Conservation (phyloP, 1,139 yeast genomes). For the Scheffersomyces lignicola region DNA sequence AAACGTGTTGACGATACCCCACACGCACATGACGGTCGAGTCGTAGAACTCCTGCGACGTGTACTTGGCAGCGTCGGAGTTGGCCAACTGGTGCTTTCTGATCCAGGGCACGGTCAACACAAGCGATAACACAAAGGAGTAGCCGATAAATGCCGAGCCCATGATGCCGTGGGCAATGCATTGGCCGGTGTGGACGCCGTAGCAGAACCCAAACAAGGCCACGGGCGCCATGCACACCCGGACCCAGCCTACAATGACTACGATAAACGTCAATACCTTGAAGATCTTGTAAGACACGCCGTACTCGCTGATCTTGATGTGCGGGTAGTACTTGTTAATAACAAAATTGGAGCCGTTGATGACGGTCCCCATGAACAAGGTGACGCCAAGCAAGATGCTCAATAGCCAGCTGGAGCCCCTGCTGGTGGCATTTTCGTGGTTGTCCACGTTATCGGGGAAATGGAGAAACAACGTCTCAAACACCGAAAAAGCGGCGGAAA, state of each 20-base stretch:
- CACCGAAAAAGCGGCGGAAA: slow-evolving; percentile 50
- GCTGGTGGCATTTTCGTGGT: slow-evolving; percentile 66
- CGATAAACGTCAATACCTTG: slow-evolving; percentile 45
- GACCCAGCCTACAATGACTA: slow-evolving; percentile 61
- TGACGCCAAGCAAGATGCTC: slow-evolving; percentile 42
- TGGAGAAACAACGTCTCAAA: slow-evolving; percentile 56
- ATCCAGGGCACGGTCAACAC: slow-evolving; percentile 73
- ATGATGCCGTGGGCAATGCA: slow-evolving; percentile 95
- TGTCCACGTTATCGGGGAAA: slow-evolving; percentile 59
- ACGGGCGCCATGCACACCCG: slow-evolving; percentile 80
- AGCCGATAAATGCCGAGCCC: slow-evolving; percentile 84
- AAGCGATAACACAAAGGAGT: slow-evolving; percentile 68
- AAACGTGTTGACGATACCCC: slow-evolving; percentile 94
- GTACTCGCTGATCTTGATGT: slow-evolving; percentile 19
- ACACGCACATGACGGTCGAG: slow-evolving; percentile 71
- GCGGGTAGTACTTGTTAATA: slow-evolving; percentile 38
- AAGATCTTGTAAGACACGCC: slow-evolving; percentile 32
- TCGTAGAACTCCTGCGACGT: slow-evolving; percentile 86
- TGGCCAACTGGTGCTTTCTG: slow-evolving; percentile 39
- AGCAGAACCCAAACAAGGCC: slow-evolving; percentile 80
- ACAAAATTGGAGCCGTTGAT: slow-evolving; percentile 54
- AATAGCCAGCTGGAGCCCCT: slow-evolving; percentile 67
- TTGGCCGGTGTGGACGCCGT: slow-evolving; percentile 75
- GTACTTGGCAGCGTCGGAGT: slow-evolving; percentile 25
- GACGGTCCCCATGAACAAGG: slow-evolving; percentile 54